Evolutionary conservation across 805 yeast genomes (phyloP), one percentile per base, ranked within the genome.

Genomic region (Pichia exigua): DNA sequence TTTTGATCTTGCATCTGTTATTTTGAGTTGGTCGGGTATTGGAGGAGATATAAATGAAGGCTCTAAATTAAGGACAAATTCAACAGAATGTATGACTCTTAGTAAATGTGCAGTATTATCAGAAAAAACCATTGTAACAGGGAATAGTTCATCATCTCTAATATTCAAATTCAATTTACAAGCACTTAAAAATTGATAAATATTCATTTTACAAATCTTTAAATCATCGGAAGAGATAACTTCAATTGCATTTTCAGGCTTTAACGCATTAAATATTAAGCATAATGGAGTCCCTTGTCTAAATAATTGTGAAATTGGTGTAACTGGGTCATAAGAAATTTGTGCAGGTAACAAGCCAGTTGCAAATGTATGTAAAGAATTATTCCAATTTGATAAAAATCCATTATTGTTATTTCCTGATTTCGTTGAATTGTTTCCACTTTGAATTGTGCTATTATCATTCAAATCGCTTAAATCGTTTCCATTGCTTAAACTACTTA

Each of bases 211-310:
- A 69, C 96, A 87, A 47, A 85, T 77, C 62, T 88, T 83, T 55
- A 87, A 64, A 64, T 92, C 97, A 62, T 86, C 92, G 35, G 92
- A 81, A 20, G 85, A 78, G 8, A 85, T 79, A 44, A 85, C 71
- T 50, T 82, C 79, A 50, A 76, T 74, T 42, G 73, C 65, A 42
- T 69, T 66, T 40, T 75, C 75, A 1, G 84, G 83, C 35, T 64
- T 65, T 21, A 89, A 75, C 15, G 81, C 73, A 68, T 94, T 92
- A 73, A 85, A 88, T 9, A 92, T 71, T 42, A 88, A 78, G 66
- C 98, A 91, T 42, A 94, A 72, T 4, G 98, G 96, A 2, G 95
- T 84, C 12, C 98, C 99, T 61, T 87, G 89, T 61, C 92, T 95
- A 61, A 94, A 83, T 35, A 94, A 71, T 58, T 88, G 83, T 81